Conservation (phyloP, 73 alveolate species). For the Paramecium tetraurelia region DNA sequence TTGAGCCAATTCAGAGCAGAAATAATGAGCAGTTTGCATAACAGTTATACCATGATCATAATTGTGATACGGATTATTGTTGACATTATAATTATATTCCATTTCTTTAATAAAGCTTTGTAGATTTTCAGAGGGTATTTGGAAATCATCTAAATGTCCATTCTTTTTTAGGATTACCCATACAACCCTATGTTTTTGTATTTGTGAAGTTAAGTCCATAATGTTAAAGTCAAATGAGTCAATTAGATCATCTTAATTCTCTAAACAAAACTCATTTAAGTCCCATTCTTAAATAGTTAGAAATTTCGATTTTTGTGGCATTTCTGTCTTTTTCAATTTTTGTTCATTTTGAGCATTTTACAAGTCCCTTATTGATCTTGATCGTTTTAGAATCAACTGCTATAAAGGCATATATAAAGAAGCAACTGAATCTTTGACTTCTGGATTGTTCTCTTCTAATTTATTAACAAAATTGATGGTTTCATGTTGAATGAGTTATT, state of each 20-base stretch:
- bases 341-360: neutral
- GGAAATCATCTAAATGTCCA: slow-evolving; percentile 46
- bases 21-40: slow-evolving; percentile 29
- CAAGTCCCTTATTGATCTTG: neutral
- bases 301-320: slow-evolving; percentile 9
- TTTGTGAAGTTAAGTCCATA: slow-evolving; percentile 2
- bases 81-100: slow-evolving; percentile 43
- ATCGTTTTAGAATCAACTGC: neutral
- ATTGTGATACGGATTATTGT: slow-evolving; percentile 58
- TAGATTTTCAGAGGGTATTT: slow-evolving; percentile 38
- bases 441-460: slow-evolving; percentile 44
- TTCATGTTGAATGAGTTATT: slow-evolving; percentile 36
- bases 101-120: slow-evolving; percentile 30
- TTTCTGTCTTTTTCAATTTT: neutral
- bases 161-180: slow-evolving; percentile 52
- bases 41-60: slow-evolving; percentile 59
- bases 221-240: slow-evolving; percentile 36
- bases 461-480: slow-evolving; percentile 31
- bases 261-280: neutral
- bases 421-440: slow-evolving; percentile 30
- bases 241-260: neutral
- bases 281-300: neutral
- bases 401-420: slow-evolving; percentile 21
- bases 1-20: neutral
- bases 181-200: slow-evolving; percentile 44